Conservation (phyloP, 805 yeast genomes). For the Candida manassasensis region DNA sequence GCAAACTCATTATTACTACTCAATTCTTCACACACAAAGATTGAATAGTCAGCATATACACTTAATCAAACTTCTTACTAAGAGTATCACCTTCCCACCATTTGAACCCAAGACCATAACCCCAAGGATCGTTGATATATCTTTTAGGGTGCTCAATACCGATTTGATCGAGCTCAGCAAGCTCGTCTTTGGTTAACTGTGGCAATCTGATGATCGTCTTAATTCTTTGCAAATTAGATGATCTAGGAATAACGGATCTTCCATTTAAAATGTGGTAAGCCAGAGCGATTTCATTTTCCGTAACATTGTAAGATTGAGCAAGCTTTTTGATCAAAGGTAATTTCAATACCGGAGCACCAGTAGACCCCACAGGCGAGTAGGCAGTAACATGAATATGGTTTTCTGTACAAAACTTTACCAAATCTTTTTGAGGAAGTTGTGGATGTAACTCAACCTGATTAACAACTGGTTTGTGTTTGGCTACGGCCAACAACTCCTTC, state of each 20-base stretch:
- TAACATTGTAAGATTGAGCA: conserved; percentile 51
- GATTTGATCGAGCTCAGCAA: conserved; percentile 23
- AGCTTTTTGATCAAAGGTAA: conserved; percentile 46
- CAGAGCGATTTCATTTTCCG: conserved; percentile 52
- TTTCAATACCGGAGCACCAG: conserved; percentile 60
- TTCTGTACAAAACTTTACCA: conserved; percentile 33
- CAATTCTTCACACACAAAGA: no score
- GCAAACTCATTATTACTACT: no score
- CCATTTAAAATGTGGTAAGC: conserved; percentile 63
- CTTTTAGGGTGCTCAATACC: conserved; percentile 36
- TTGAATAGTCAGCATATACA: no score
- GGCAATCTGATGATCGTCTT: conserved; percentile 32
- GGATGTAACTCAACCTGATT: conserved; percentile 36
- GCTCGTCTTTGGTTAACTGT: conserved; percentile 32
- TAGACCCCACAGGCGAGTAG: conserved; percentile 60
- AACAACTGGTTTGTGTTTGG: conserved; percentile 23
- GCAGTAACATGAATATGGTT: conserved; percentile 44
- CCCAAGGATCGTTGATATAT: conserved; percentile 32
- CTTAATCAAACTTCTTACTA: conserved; percentile 27
- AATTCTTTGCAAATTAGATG: conserved; percentile 64
- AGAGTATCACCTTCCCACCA: conserved; percentile 32
- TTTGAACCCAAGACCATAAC: conserved; percentile 31
- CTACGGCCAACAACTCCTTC: conserved; percentile 20
- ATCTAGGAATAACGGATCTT: conserved; percentile 62
- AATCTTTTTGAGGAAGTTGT: conserved; percentile 35